Percentiles rank a stretch among this genome's conserved stretches.
Conservation (phyloP, 2,329 filamentous ascomycete species). For the Verticillium nubilum region DNA sequence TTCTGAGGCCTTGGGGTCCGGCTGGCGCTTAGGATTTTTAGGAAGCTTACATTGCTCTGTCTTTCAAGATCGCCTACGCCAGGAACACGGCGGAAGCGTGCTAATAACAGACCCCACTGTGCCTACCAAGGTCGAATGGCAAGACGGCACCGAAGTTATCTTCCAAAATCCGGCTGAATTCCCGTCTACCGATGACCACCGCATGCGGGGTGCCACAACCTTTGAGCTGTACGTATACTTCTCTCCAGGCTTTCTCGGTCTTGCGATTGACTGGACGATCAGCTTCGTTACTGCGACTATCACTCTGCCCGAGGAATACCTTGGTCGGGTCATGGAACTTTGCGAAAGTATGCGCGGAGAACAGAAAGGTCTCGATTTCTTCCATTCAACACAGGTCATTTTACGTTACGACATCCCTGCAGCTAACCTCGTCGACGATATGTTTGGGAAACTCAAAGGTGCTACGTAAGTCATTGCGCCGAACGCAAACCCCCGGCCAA, state of each 20-base stretch:
- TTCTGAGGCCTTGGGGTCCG: constrained; percentile 87
- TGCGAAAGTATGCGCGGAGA: constrained; percentile 86
- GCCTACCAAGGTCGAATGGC: constrained; percentile 79
- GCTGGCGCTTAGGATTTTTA: constrained; percentile 90
- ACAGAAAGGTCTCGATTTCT: constrained; percentile 85
- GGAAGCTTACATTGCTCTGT: constrained; percentile 99
- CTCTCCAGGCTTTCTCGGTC: background rate
- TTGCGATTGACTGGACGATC: background rate
- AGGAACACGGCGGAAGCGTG: constrained; percentile 90
- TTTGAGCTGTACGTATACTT: constrained; percentile 42
- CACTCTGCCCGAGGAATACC: constrained; percentile 87
- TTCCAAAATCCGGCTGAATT: constrained; percentile 86
- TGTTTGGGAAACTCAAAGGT: constrained; percentile 95
- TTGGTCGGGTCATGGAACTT: constrained; percentile 90
- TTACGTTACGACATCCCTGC: constrained; percentile 87
- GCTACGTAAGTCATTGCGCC: constrained; percentile 47
- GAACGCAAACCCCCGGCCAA: background rate
- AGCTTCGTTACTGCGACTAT: constrained; percentile 75
- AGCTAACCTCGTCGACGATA: constrained; percentile 87
- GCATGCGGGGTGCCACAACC: constrained; percentile 36
- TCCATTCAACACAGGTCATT: constrained; percentile 88
- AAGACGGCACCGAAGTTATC: constrained; percentile 69
- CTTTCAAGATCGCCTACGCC: constrained; percentile 88
- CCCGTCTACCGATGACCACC: constrained; percentile 58
- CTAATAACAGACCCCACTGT: constrained; percentile 97